These are phyloP conservation scores for Talaromyces atroroseus DNA, from an alignment of 2,329 filamentous ascomycete species.

Conservation along the genomic window DNA sequence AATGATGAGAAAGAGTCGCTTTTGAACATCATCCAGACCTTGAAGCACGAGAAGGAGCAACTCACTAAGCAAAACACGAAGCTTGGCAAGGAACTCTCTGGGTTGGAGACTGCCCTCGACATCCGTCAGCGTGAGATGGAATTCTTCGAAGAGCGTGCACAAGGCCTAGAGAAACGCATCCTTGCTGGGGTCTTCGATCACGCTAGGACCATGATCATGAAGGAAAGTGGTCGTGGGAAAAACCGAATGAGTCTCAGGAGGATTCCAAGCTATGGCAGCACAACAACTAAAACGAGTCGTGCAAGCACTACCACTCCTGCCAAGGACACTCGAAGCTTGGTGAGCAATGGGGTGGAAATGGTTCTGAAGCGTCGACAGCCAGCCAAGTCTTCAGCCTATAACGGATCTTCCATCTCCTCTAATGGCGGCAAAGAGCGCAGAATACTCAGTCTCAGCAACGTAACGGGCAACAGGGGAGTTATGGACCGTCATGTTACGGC, in stretches of 20 bases:
- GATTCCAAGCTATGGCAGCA: constrained; percentile 42
- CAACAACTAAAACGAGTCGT: constrained; percentile 30
- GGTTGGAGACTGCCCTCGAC: constrained; percentile 81
- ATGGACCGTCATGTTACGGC: constrained; percentile 27
- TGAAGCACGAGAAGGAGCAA: constrained; percentile 55
- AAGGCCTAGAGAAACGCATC: constrained; percentile 84
- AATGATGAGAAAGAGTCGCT: constrained; percentile 59
- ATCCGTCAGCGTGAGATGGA: constrained; percentile 87
- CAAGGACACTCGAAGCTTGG: constrained; percentile 32
- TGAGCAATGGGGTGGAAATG: constrained; percentile 42
- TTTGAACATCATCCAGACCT: constrained; percentile 48
- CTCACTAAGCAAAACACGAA: constrained; percentile 72
- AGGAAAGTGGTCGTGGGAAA: constrained; percentile 53
- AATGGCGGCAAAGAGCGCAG: constrained; percentile 59
- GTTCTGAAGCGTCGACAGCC: constrained; percentile 47
- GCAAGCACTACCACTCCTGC: constrained; percentile 30
- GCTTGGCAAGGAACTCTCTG: constrained; percentile 78
- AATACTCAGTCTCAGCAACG: constrained; percentile 86
- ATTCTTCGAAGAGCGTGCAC: constrained; percentile 83
- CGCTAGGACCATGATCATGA: constrained; percentile 74
- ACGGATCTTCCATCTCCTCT: constrained; percentile 41
- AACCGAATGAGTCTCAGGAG: constrained; percentile 49
- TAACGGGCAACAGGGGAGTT: constrained; percentile 61
- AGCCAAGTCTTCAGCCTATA: constrained; percentile 34
- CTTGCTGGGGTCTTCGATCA: constrained; percentile 95